Percentiles rank a stretch among this genome's conserved stretches.
Conservation (phyloP, 1,284 basidiomycete genomes). For the Melampsora abietis-canadensis region DNA sequence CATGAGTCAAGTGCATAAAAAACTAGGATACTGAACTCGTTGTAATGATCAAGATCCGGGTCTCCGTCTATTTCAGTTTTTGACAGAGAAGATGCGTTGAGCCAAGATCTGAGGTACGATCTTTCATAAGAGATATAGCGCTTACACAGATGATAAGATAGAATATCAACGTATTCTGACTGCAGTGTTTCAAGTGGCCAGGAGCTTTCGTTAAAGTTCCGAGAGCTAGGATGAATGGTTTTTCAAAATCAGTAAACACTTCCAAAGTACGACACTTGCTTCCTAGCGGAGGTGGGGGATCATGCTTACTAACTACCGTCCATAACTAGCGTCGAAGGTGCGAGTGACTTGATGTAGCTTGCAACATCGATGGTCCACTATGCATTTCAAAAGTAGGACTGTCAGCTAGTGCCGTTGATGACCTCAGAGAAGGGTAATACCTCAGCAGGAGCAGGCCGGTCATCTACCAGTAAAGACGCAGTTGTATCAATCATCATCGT, state of each 20-base stretch:
- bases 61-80: neutral
- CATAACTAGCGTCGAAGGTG: constrained; percentile 3
- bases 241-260: neutral
- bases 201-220: neutral
- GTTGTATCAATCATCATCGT: neutral
- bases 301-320: neutral
- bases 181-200: neutral
- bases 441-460: neutral
- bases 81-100: neutral
- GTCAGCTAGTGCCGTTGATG: neutral
- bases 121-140: neutral
- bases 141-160: constrained; percentile 4
- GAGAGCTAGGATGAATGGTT: neutral
- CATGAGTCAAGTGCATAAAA: neutral
- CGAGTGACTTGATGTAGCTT: neutral
- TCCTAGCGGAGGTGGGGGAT: neutral
- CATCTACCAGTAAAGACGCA: neutral
- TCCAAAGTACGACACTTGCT: neutral
- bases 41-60: neutral
- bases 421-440: neutral
- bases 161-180: neutral
- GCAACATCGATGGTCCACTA: constrained; percentile 11
- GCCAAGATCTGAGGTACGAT: neutral
- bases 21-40: neutral
- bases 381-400: neutral